Evolutionary conservation across 495 filamentous ascomycete species (phyloP).

Genomic region (Podospora sp.): DNA sequence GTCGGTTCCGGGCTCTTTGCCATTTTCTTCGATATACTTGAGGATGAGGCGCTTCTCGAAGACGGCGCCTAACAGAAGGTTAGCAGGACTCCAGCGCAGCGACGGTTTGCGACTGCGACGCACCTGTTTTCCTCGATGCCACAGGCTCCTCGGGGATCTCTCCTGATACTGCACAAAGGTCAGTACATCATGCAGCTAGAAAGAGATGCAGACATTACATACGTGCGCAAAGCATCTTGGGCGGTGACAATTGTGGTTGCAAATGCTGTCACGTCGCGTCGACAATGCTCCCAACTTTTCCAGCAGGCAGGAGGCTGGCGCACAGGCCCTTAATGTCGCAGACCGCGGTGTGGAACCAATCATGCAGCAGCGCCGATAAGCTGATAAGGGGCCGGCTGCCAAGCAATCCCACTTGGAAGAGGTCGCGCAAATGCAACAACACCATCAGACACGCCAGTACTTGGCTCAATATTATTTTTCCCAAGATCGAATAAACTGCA

Average conservation of each 20-base stretch:
- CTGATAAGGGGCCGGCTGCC: not conserved
- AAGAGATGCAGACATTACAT: not conserved
- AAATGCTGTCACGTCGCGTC: conserved; percentile 3
- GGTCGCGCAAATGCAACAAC: too few relatives aligned
- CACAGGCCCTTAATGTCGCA: conserved; percentile 6
- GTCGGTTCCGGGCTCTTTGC: conserved; percentile 89
- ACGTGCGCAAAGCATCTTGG: conserved; percentile 77
- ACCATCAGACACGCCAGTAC: too few relatives aligned
- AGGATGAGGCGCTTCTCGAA: conserved; percentile 96
- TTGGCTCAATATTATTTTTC: too few relatives aligned
- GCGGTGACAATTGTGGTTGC: not conserved
- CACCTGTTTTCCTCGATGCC: conserved; percentile 91
- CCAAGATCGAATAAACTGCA: too few relatives aligned
- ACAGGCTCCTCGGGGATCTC: conserved; percentile 95
- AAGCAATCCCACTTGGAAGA: too few relatives aligned
- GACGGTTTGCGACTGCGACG: conserved; percentile 33
- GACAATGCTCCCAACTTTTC: conserved; percentile 30
- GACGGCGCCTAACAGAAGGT: conserved; percentile 64
- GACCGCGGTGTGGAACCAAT: not conserved
- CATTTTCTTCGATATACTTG: conserved; percentile 90
- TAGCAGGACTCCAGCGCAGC: conserved; percentile 28
- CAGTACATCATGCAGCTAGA: conserved; percentile 11
- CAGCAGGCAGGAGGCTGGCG: conserved; percentile 15
- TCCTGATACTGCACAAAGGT: conserved; percentile 74
- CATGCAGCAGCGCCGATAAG: not conserved